Evolutionary conservation across 805 yeast species (phyloP), one percentile per base, ranked within the genome.

Genomic region (Candida endomychidarum): DNA sequence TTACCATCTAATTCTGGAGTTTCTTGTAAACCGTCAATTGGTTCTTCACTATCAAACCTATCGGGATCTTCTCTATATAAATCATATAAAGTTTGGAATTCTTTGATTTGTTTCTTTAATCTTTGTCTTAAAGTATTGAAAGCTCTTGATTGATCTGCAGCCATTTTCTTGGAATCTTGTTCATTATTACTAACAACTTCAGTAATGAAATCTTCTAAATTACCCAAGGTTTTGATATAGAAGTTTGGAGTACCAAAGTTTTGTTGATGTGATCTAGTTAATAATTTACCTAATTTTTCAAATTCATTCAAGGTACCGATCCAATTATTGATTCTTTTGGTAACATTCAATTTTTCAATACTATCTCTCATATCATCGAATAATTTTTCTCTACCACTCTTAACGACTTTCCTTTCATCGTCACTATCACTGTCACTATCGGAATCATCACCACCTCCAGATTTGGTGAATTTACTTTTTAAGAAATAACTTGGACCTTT

Each of bases 341-440:
- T 80, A 43, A 75, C 74, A 56, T 83, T 89, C 54, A 89, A 78
- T 38, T 78, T 74, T 54, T 79, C 82, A 51, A 83, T 77, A 23
- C 77, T 64, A 18, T 72, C 72, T 52, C 78, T 81, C 68, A 93
- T 77, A 62, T 93, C 99, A 58, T 89, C 97, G 52, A 89, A 62
- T 45, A 89, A 74, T 71, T 91, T 93, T 50, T 90, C 98, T 67
- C 84, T 87, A 39, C 97, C 96, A 43, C 93, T 81, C 69, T 87
- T 90, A 52, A 91, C 96, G 29, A 89, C 88, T 51, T 83, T 85
- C 60, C 80, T 83, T 56, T 82, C 86, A 44, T 83, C 91, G 43
- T 83, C 91, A 44, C 77, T 84, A 42, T 79, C 86, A 39, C 61
- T 58, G 41, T 74, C 79, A 39, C 67, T 56, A 48, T 71, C 78